Conservation (phyloP, 805 yeast genomes). For the Debaryomyces hansenii region DNA sequence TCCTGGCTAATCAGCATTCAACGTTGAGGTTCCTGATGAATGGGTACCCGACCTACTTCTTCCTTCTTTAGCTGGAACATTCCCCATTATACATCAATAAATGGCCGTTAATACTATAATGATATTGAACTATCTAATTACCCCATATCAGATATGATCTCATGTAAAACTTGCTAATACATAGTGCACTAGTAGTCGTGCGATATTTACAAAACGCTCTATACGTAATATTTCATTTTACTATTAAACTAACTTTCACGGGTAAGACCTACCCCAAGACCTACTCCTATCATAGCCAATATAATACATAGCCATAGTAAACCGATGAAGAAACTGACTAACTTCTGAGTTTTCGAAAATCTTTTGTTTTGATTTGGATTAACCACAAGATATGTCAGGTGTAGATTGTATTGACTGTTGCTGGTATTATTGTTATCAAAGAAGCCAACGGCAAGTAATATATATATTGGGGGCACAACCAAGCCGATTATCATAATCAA, state of each 20-base stretch:
- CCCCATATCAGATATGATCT: neutral
- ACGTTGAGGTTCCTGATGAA: conserved; percentile 13
- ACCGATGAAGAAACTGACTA: conserved; percentile 29
- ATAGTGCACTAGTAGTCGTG: neutral
- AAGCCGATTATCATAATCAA: conserved; percentile 32
- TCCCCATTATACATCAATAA: conserved; percentile 32
- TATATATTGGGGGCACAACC: conserved; percentile 39
- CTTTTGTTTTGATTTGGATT: conserved; percentile 4
- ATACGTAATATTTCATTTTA: neutral
- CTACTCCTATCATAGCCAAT: conserved; percentile 42
- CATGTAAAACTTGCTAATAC: neutral
- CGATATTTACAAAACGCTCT: neutral
- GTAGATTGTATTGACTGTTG: conserved; percentile 15
- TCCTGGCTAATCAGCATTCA: conserved; percentile 6
- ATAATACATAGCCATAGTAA: conserved; percentile 31
- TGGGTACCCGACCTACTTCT: conserved; percentile 30
- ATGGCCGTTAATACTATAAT: too few relatives aligned
- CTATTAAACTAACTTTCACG: neutral
- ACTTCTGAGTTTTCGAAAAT: conserved; percentile 28
- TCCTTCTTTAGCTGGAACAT: conserved; percentile 43
- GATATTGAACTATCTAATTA: neutral
- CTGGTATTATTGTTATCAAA: conserved; percentile 24
- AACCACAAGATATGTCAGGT: conserved; percentile 8
- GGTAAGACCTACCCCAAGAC: conserved; percentile 29
- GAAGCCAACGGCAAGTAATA: conserved; percentile 32